Base-by-base conservation (phyloP, 164 flowering plant genomes). In the Umbellularia californica region DNA sequence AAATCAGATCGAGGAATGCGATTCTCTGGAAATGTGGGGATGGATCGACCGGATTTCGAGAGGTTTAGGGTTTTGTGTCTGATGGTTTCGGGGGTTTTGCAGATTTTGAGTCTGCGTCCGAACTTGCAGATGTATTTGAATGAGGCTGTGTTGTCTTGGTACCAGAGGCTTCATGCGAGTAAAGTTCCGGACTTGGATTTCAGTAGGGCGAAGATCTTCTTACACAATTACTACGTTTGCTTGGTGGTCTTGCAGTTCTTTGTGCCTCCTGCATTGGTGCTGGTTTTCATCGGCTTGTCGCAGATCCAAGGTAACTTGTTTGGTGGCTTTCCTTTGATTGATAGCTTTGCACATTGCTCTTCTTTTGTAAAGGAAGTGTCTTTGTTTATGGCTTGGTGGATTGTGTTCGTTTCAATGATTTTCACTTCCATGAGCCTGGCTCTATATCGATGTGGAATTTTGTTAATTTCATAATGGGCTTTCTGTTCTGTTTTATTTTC, bases 131-230 rank as follows among this genome's bases (percentile, higher is more conserved):
- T 92, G 92, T 91, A 80, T 78, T 77, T 93, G 87, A 91, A 95
- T 65, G 99, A 95, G 80, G 98, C 98, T 6, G 86, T 95, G 55
- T 71, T 95, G 22, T 89, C 90, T 66, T 95, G 99, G 99, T 95
- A 95, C 79, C 99, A 95, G 72, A 85, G 99, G 58, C 77, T 95
- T 81, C 99, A 95, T 68, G 84, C 97, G 5, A 89, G 98, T 78
- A 90, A 86, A 78, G 90, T 92, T 69, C 99, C 99, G 7, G 99
- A 95, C 69, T 87, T 92, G 93, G 98, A 88, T 50, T 95, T 87
- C 72, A 92, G 99, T 71, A 79, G 98, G 79, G 98, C 98, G 2
- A 95, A 95, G 82, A 90, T 95, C 70, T 95, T 95, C 79, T 87
- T 95, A 71, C 97, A 95, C 82, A 93, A 93, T 77, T 90, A 95